Evolutionary conservation across 306 rosid species (phyloP).

Genomic region (Acacia crassicarpa): DNA sequence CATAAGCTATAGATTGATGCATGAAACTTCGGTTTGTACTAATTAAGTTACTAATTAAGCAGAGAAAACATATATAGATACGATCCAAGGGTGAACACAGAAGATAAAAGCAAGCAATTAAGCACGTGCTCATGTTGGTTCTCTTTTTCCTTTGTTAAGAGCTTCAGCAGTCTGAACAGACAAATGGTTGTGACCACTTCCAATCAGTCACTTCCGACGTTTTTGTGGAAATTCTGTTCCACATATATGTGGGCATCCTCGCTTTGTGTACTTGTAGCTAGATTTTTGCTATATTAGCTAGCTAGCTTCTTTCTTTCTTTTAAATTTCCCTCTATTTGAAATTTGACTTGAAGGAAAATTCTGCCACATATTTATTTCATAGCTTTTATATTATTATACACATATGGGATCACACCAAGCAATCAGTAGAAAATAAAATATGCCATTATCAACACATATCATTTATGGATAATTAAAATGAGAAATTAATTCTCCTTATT

Average conservation of each 20-base stretch:
- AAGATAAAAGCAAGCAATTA: background rate
- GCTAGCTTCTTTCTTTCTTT: background rate
- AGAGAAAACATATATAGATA: background rate
- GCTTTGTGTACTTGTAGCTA: background rate
- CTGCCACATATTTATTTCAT: too few species aligned
- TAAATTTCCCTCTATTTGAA: background rate
- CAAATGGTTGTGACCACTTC: constrained; percentile 2
- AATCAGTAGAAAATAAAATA: too few species aligned
- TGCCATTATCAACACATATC: background rate
- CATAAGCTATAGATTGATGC: background rate
- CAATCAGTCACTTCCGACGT: constrained; percentile 2
- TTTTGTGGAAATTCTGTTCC: constrained; percentile 15
- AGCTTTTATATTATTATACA: background rate
- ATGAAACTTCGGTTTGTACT: background rate
- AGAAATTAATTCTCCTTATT: too few species aligned
- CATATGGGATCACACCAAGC: background rate
- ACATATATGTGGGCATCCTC: background rate
- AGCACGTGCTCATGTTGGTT: background rate
- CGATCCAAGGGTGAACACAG: background rate
- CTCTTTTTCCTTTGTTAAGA: background rate
- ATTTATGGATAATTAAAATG: too few species aligned
- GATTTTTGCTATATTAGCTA: background rate
- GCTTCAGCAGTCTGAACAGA: background rate
- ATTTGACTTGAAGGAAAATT: background rate
- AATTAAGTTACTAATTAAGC: too few species aligned